Percentiles rank a stretch among this genome's conserved stretches.
These are phyloP conservation scores for Eucalyptus cloeziana DNA, from an alignment of 345 rosid species.

Conservation along the genomic window DNA sequence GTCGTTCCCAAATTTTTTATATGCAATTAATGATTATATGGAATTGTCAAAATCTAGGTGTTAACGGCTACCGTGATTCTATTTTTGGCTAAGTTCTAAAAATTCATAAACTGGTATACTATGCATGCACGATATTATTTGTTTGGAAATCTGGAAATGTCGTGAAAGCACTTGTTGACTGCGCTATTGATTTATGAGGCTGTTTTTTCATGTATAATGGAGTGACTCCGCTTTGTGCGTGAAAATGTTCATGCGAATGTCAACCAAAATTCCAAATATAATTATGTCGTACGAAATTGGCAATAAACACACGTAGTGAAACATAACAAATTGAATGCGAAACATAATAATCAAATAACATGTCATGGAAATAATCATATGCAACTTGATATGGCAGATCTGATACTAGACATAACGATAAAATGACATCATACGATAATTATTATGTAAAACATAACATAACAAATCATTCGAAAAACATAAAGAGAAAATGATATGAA, in stretches of 20 bases:
- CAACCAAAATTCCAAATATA: not conserved
- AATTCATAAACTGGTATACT: not conserved
- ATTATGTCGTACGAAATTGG: not conserved
- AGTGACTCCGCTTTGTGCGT: not conserved
- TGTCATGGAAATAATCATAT: not conserved
- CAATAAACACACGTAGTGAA: not conserved
- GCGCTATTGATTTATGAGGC: not conserved
- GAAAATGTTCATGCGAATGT: not conserved
- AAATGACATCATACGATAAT: not conserved
- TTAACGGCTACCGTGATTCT: fast-evolving
- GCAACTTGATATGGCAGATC: not conserved
- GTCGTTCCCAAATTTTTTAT: not conserved
- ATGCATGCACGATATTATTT: not conserved
- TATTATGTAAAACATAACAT: not conserved
- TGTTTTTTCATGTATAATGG: not conserved
- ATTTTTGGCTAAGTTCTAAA: not conserved
- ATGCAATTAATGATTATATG: not conserved
- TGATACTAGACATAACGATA: not conserved
- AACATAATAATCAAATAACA: not conserved
- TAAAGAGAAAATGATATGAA: not conserved
- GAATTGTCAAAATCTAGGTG: not conserved
- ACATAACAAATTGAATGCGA: not conserved
- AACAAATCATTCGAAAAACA: not conserved
- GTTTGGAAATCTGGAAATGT: not conserved
- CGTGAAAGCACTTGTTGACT: not conserved